phyloP scores from a whole-genome alignment of 2,329 filamentous ascomycete species.

The Diplocarpon mali region DNA sequence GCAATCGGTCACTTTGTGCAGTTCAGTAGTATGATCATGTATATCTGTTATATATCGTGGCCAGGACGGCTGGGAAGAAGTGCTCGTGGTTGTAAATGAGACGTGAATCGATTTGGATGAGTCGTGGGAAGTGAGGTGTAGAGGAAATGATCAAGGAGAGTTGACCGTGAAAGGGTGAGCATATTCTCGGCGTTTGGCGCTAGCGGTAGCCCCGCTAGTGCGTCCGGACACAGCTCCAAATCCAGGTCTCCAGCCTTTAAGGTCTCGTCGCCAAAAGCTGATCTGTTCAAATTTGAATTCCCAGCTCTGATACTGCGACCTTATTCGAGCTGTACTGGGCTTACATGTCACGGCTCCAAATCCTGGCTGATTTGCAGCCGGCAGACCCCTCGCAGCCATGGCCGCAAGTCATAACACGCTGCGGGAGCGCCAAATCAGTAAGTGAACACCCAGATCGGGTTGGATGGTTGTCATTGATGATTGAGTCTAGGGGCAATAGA shows the following conservation, averaged over 20 bases:
- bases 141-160: neutral
- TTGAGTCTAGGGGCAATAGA: conserved; percentile 65
- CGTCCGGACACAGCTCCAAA: neutral
- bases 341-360: conserved; percentile 21
- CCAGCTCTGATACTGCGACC: neutral
- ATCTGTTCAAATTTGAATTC: neutral
- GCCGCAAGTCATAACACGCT: conserved; percentile 45
- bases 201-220: neutral
- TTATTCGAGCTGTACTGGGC: neutral
- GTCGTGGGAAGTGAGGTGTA: neutral
- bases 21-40: conserved; percentile 27
- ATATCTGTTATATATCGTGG: conserved; percentile 22
- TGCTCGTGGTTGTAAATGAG: conserved; percentile 3
- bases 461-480: conserved; percentile 1
- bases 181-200: neutral
- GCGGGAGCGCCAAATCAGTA: conserved; percentile 63
- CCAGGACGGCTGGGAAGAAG: conserved; percentile 19
- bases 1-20: conserved; percentile 23
- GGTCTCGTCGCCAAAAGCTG: conserved; percentile 2
- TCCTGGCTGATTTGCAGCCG: conserved; percentile 27
- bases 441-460: conserved; percentile 24
- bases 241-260: conserved; percentile 10
- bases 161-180: neutral
- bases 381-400: conserved; percentile 33
- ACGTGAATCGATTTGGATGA: conserved; percentile 2